These are phyloP conservation scores for Austroboletus novae-zelandiae DNA, from an alignment of 1,284 basidiomycete species.

Conservation along the genomic window DNA sequence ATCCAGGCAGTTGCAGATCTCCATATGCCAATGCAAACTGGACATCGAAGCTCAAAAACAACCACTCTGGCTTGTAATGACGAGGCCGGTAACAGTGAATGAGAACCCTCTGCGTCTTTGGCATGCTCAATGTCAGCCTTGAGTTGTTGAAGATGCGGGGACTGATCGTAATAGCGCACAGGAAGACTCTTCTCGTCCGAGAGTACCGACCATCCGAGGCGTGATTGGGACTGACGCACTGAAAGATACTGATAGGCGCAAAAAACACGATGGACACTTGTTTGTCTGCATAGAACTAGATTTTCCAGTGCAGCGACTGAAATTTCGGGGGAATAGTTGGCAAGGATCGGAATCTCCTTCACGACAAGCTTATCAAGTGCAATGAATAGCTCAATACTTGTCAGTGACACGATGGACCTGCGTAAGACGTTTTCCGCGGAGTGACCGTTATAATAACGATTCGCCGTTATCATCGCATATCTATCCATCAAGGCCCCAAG, in stretches of 20 bases:
- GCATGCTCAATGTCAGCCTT: not conserved
- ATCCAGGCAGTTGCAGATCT: not conserved
- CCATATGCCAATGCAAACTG: constrained; percentile 1
- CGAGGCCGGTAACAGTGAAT: not conserved
- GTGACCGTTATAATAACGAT: not conserved
- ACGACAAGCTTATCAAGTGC: too few species aligned
- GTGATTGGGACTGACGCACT: not conserved
- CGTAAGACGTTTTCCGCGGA: not conserved
- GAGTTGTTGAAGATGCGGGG: not conserved
- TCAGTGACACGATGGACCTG: too few species aligned
- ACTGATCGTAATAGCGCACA: too few species aligned
- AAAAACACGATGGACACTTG: not conserved
- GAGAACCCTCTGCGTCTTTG: too few species aligned
- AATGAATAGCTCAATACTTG: too few species aligned
- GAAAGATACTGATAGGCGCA: constrained; percentile 1
- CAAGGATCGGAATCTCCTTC: too few species aligned
- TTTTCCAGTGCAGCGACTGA: too few species aligned
- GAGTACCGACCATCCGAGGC: too few species aligned
- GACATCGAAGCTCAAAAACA: constrained; percentile 10
- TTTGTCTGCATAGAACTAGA: not conserved
- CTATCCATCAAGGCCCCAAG: not conserved
- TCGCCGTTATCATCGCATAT: too few species aligned
- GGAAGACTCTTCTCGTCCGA: too few species aligned
- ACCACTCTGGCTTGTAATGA: not conserved
- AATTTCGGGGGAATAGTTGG: too few species aligned